Evolutionary conservation across 2,329 filamentous ascomycete species (phyloP), one percentile per base, ranked within the genome.

Genomic region (Diaporthe sp.): DNA sequence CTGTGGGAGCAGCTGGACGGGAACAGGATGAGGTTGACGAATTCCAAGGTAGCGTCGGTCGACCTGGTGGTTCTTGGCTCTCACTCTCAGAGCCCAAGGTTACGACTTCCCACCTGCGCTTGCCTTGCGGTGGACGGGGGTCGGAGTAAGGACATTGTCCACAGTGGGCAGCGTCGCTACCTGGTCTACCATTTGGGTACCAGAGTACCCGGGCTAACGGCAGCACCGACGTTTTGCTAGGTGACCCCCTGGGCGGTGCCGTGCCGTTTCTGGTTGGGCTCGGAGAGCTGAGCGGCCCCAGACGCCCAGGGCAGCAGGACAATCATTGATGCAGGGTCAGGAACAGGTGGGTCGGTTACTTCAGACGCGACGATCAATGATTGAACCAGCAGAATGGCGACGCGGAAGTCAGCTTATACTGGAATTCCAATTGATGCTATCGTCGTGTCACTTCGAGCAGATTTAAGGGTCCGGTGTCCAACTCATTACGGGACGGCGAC

Each of bases 161-260:
- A 37, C 55, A 37, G 55, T 55, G 51, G 51, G 25, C 53, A 49
- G 44, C 44, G 22, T 17, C 44, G 37, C 44, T 49, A 19, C 8
- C 44, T 22, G 22, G 44, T 22, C 44, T 49, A 19, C 44, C 17
- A 19, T 19, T 49, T 57, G 58, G 39, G 61, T 46, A 49, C 61
- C 61, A 22, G 28, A 49, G 42, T 10, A 67, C 61, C 25, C 61
- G 65, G 49, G 31, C 65, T 70, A 70, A 70, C 65, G 65, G 65
- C 65, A 70, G 49, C 65, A 70, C 65, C 65, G 65, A 70, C 65
- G 65, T 70, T 70, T 70, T 42, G 65, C 65, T 70, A 28, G 65
- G 46, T 55, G 65, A 39, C 34, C 65, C 65, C 65, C 34, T 70
- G 65, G 49, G 65, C 65, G 65, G 49, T 28, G 49, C 51, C 1